A percentile compares a stretch with the other conserved stretches of the same genome.
Evolutionary conservation across 768 basidiomycete species (phyloP).

Genomic region (Dentipellis fragilis): DNA sequence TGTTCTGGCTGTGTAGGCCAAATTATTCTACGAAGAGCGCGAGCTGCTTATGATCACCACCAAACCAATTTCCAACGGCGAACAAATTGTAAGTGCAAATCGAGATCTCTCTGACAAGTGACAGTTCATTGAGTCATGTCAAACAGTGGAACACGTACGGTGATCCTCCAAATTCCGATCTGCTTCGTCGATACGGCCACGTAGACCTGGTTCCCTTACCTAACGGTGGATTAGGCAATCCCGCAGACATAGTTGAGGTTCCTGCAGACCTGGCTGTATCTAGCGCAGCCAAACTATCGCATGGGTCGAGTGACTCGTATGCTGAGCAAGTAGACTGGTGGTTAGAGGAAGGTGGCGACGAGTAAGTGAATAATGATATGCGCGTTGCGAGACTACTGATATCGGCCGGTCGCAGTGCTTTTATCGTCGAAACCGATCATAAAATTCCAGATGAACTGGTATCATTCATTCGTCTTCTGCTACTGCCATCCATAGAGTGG

Average conservation of each 20-base stretch:
- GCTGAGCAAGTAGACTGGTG: constrained; percentile 81
- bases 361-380: constrained; percentile 39
- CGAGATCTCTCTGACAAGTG: neutral
- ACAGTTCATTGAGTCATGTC: neutral
- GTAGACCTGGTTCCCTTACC: constrained; percentile 65
- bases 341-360: constrained; percentile 84
- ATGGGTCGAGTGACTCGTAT: constrained; percentile 10
- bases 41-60: constrained; percentile 76
- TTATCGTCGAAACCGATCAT: constrained; percentile 42
- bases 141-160: constrained; percentile 91
- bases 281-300: constrained; percentile 12
- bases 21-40: constrained; percentile 69
- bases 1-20: constrained; percentile 44
- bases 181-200: constrained; percentile 91
- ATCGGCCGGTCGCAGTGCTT: constrained; percentile 30
- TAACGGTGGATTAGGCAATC: constrained; percentile 49
- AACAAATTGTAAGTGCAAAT: constrained; percentile 67
- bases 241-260: constrained; percentile 71
- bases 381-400: neutral
- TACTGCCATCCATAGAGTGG: constrained; percentile 49
- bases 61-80: constrained; percentile 58
- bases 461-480: constrained; percentile 56
- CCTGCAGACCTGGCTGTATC: constrained; percentile 59
- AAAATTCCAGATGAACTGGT: constrained; percentile 47
- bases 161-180: constrained; percentile 84